These are phyloP conservation scores for Naganishia kalamii DNA, from an alignment of 768 basidiomycete species.

Conservation along the genomic window DNA sequence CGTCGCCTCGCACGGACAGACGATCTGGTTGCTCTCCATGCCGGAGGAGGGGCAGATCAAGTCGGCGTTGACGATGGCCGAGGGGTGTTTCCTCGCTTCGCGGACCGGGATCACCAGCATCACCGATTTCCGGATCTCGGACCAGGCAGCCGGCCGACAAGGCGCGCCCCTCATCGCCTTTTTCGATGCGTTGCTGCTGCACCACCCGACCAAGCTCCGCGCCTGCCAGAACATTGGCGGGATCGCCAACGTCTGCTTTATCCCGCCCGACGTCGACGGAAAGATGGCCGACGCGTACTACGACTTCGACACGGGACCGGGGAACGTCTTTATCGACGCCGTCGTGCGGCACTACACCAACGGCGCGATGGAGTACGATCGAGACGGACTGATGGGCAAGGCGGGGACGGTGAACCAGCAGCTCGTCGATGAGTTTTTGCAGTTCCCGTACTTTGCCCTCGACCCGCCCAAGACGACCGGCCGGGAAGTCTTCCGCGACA, in stretches of 20 bases:
- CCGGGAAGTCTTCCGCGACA: slow-evolving; percentile 29
- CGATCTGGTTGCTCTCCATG: slow-evolving; percentile 34
- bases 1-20: slow-evolving; percentile 29
- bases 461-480: slow-evolving; percentile 33
- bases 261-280: slow-evolving; percentile 24
- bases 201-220: slow-evolving; percentile 29
- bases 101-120: slow-evolving; percentile 28
- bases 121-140: slow-evolving; percentile 32
- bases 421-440: slow-evolving; percentile 31
- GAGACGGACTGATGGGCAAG: slow-evolving; percentile 30
- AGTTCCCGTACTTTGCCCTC: slow-evolving; percentile 25
- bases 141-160: slow-evolving; percentile 27
- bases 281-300: slow-evolving; percentile 22
- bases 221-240: slow-evolving; percentile 36
- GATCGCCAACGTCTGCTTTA: slow-evolving; percentile 33
- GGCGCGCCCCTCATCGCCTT: slow-evolving; percentile 32
- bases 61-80: slow-evolving; percentile 30
- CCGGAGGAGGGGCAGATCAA: slow-evolving; percentile 29
- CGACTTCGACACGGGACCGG: slow-evolving; percentile 35
- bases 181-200: slow-evolving; percentile 32
- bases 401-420: slow-evolving; percentile 29
- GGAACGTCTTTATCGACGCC: slow-evolving; percentile 36
- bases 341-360: slow-evolving; percentile 29
- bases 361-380: slow-evolving; percentile 30
- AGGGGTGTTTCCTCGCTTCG: slow-evolving; percentile 26